Evolutionary conservation across 306 rosid species (phyloP), one percentile per base, ranked within the genome.

Genomic region (Casuarina cunninghamiana): DNA sequence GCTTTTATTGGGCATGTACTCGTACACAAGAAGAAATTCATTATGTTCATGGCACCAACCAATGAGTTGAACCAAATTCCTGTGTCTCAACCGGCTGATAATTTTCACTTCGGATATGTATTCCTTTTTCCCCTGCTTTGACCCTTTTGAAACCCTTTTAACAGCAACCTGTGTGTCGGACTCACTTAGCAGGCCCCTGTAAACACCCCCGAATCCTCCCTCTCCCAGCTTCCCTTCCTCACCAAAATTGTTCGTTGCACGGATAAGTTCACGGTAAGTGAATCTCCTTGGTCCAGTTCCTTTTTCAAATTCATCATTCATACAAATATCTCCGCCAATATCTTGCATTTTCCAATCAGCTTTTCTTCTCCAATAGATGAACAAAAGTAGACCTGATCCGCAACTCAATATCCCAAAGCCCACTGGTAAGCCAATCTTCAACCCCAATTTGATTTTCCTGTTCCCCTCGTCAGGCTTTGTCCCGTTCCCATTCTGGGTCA

Each of bases 81-180:
- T 26, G 32, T 26, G 32, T 26, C 32, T 26, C 32, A 26, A 26
- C 32, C 1, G 32, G 32, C 32, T 26, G 32, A 26, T 26, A 1
- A 26, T 26, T 26, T 26, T 26, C 32, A 26, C 32, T 26, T 26
- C 32, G 32, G 32, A 26, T 26, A 26, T 26, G 32, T 26, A 26
- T 26, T 26, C 32, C 32, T 92, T 74, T 86, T 86, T 0, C 1
- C 97, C 96, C 54, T 92, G 97, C 48, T 77, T 90, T 67, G 96
- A 90, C 49, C 90, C 91, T 76, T 87, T 92, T 8, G 91, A 87
- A 15, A 92, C 83, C 82, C 89, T 92, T 76, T 92, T 92, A 21
- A 92, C 91, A 5, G 90, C 97, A 8, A 92, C 83, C 82, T 84
- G 79, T 0, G 81, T 72, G 42, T 79, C 82, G 19, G 83, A 74